Evolutionary conservation across 768 basidiomycete species (phyloP).

Genomic region (Cyclocybe cylindracea): DNA sequence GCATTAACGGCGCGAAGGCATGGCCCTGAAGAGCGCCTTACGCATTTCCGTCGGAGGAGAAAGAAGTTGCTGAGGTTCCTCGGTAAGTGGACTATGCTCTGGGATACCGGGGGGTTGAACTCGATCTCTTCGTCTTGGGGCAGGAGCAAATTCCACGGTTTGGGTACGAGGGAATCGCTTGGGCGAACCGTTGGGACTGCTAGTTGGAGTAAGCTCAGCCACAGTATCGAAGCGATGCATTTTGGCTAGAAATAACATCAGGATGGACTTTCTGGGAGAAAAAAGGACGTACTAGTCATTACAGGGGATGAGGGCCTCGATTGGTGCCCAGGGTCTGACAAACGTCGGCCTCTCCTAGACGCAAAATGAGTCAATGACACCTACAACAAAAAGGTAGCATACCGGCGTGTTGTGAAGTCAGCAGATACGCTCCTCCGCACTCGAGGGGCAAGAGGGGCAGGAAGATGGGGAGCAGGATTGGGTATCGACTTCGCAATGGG

Average conservation of each 20-base stretch:
- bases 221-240: slow-evolving; percentile 41
- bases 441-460: background rate
- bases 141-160: slow-evolving; percentile 41
- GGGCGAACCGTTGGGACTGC: slow-evolving; percentile 10
- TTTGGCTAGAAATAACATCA: slow-evolving; percentile 19
- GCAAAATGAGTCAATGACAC: background rate
- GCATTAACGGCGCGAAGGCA: background rate
- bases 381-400: background rate
- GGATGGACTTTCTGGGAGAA: background rate
- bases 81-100: slow-evolving; percentile 6
- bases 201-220: slow-evolving; percentile 10
- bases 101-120: slow-evolving; percentile 12
- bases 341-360: slow-evolving; percentile 25
- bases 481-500: slow-evolving; percentile 3
- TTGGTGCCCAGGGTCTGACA: slow-evolving; percentile 37
- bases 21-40: background rate
- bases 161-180: slow-evolving; percentile 37
- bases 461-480: background rate
- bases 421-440: background rate
- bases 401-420: background rate
- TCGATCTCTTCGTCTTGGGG: slow-evolving; percentile 27
- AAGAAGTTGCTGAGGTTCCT: slow-evolving; percentile 2
- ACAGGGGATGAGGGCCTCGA: slow-evolving; percentile 34
- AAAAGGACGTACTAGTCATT: slow-evolving; percentile 26
- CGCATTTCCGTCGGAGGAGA: background rate